A percentile compares a stretch with the other conserved stretches of the same genome.
Conservation (phyloP, 495 filamentous ascomycete species). For the Cercophora sp. region DNA sequence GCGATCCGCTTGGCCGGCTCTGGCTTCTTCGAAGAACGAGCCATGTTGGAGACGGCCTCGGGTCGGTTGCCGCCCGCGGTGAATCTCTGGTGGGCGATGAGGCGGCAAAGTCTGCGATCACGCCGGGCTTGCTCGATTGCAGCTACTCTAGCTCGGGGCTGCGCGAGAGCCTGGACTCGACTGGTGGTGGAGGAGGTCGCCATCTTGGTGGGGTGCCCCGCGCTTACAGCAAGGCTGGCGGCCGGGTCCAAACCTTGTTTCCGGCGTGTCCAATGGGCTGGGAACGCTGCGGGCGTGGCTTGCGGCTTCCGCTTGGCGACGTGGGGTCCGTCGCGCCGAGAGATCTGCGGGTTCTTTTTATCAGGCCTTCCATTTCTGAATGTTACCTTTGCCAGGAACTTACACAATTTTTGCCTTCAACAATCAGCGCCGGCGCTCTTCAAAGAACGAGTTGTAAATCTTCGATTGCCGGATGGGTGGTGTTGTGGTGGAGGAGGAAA, state of each 20-base stretch:
- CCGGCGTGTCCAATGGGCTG: not conserved
- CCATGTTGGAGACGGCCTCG: not conserved
- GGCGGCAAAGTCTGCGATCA: no score
- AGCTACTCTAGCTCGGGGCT: no score
- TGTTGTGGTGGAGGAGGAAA: no score
- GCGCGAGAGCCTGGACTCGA: no score
- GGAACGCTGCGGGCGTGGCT: not conserved
- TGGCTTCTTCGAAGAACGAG: not conserved
- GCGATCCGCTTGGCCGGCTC: not conserved
- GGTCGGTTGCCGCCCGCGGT: no score
- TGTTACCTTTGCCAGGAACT: not conserved
- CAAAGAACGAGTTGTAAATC: no score
- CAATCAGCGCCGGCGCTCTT: no score
- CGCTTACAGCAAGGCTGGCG: not conserved
- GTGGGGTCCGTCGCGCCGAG: not conserved
- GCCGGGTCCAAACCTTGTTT: not conserved
- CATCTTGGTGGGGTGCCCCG: no score
- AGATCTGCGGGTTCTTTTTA: not conserved
- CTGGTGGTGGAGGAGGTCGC: no score
- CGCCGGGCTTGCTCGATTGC: no score
- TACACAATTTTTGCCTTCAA: not conserved
- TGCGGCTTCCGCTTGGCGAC: conserved; percentile 2
- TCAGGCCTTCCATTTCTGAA: not conserved
- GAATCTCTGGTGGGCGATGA: no score
- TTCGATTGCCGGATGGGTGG: no score